These are phyloP conservation scores for Ogataea salicorniae DNA, from an alignment of 805 yeast genomes.

Conservation along the genomic window DNA sequence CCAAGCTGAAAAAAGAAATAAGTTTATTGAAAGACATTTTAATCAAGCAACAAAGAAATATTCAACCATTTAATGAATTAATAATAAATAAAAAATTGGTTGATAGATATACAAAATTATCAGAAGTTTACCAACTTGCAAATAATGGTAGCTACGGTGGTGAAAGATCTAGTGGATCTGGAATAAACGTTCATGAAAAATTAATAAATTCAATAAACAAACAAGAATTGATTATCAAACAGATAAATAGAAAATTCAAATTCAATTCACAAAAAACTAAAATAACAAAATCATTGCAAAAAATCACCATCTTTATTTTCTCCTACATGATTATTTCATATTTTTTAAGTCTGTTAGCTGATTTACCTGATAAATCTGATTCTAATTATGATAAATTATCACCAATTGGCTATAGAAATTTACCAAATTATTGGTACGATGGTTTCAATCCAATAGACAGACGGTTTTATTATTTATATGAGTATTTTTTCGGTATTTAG, in stretches of 20 bases:
- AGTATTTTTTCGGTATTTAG: slow-evolving; percentile 1
- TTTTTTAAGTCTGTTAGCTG: slow-evolving; percentile 12
- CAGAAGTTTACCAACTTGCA: slow-evolving; percentile 1
- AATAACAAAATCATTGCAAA: slow-evolving; percentile 1
- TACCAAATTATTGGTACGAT: slow-evolving; percentile 14
- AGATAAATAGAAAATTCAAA: slow-evolving; percentile 9
- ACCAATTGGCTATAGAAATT: slow-evolving; percentile 15
- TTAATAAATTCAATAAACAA: background rate
- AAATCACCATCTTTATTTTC: background rate
- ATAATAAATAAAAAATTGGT: slow-evolving; percentile 14
- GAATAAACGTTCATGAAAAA: background rate
- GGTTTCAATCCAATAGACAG: slow-evolving; percentile 11
- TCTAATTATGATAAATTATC: slow-evolving; percentile 11
- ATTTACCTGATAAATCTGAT: slow-evolving; percentile 8
- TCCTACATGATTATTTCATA: slow-evolving; percentile 8
- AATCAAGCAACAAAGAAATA: too few relatives aligned
- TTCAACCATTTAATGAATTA: slow-evolving; percentile 4
- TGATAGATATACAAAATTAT: slow-evolving; percentile 11
- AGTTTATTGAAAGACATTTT: slow-evolving; percentile 5
- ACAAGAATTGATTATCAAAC: slow-evolving; percentile 5
- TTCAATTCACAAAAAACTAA: slow-evolving; percentile 3
- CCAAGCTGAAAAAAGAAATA: slow-evolving; percentile 9
- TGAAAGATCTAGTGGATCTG: background rate
- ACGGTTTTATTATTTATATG: slow-evolving; percentile 3
- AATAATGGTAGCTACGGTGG: slow-evolving; percentile 2